Evolutionary conservation across 1,139 yeast genomes (phyloP), one percentile per base, ranked within the genome.

Genomic region (Kodamaea suecica): DNA sequence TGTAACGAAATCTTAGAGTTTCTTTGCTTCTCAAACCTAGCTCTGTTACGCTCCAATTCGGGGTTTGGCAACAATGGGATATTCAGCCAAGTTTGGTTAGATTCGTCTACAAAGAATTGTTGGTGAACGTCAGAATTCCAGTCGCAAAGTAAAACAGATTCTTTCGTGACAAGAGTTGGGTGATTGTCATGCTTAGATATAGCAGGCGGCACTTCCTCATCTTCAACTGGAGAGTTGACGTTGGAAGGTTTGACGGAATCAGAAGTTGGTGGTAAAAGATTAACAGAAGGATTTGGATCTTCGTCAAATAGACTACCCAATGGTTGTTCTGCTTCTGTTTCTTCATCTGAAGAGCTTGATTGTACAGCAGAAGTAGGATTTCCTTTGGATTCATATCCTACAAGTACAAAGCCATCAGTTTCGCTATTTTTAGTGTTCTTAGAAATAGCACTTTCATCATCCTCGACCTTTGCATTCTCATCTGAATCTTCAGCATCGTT

Each of bases 141-240:
- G 47, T 85, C 85, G 53, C 95, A 80, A 6, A 86, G 73, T 17
- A 87, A 59, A 2, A 83, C 73, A 21, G 73, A 76, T 28, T 65
- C 68, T 26, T 57, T 45, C 4, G 45, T 48, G 6, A 65, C 47
- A 31, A 62, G 49, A 2, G 34, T 29, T 2, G 63, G 57, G 37
- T 55, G 57, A 17, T 51, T 52, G 16, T 42, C 38, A 10, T 14
- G 5, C 6, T 10, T 23, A 12, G 13, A 10, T 9, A 5, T 17
- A 10, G 11, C 14, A 4, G 23, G 13, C 8, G 8, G 5, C 5
- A 12, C 29, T 13, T 15, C 29, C 11, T 27, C 23, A n/a, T 27
- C 17, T 9, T 43, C 55, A 16, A 41, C 34, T 2, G 63, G 62
- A 0, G 62, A 54, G 32, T 55, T 55, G 4, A 48, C 48, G 31